Base-by-base conservation (phyloP, 1,139 yeast genomes). In the Kodamaea sp. region DNA sequence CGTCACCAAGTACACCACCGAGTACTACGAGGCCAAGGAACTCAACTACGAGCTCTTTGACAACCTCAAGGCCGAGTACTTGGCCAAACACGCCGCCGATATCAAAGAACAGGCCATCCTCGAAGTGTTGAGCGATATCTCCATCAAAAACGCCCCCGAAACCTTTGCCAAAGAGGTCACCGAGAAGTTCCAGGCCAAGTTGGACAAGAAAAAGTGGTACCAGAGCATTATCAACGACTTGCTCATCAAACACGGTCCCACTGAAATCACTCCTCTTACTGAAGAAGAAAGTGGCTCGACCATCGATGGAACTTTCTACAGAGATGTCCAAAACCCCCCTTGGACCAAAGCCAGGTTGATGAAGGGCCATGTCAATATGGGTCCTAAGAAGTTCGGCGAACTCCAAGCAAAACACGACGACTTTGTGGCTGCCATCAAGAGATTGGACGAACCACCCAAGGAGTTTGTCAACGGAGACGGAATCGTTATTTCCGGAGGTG, bases 401-500 rank as follows among this genome's bases (percentile, higher is more conserved):
- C 44, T 66, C 20, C 53, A 56, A 33, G 16, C 31, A 5, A 45
- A 48, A 4, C 71, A 64, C 42, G 61, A 55, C 29, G 31, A 41
- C 8, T 42, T 65, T 9, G 62, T 63, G 3, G 36, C 42, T 15
- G 32, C 45, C 6, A 43, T 66, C 31, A 57, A 51, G 34, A 30
- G 47, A 15, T 44, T 63, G 34, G 51, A 52, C 12, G 44, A 50
- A 6, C 63, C 67, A 3, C 58, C 59, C 4, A 35, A 29, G 15
- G 50, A 49, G 19, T 48, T 53, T 37, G 50, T 55, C 16, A 45
- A 37, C n/a, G 71, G 70, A 4, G 52, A 56, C 18, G 73, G 73
- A 13, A 63, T 65, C 29, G 69, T 65, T 2, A 53, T 65, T 11
- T 59, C 56, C 34, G 59, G 63, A 6, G 63, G 63, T 7, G 62